Percentiles rank a stretch among this genome's conserved stretches.
phyloP scores from a whole-genome alignment of 495 filamentous ascomycete genomes.

The Aspergillus asperescens region DNA sequence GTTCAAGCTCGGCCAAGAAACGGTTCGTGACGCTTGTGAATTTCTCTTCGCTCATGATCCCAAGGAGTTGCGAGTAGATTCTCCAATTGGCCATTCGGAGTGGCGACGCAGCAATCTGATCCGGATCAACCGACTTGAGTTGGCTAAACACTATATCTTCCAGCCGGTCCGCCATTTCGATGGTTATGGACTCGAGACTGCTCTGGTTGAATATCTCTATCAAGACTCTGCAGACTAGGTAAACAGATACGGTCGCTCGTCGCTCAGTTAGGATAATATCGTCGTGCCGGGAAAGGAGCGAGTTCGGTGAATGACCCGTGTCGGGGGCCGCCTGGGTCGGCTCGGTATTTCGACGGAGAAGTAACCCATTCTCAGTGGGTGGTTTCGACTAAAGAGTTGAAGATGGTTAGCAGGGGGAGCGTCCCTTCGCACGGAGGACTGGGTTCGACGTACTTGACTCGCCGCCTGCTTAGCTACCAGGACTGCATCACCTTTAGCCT shows the following conservation, averaged over 20 bases:
- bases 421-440: neutral
- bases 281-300: constrained; percentile 56
- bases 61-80: constrained; percentile 83
- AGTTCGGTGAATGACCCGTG: constrained; percentile 24
- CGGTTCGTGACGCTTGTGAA: constrained; percentile 77
- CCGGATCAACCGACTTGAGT: constrained; percentile 78
- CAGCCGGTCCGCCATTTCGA: constrained; percentile 82
- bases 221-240: constrained; percentile 87
- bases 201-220: constrained; percentile 92
- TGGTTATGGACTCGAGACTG: constrained; percentile 70
- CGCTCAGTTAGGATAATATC: constrained; percentile 72
- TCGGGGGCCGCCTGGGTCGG: constrained; percentile 37
- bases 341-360: constrained; percentile 53
- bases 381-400: constrained; percentile 26
- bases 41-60: constrained; percentile 89
- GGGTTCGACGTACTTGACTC: constrained; percentile 48
- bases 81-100: constrained; percentile 91
- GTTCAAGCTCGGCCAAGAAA: constrained; percentile 75
- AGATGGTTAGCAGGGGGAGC: neutral
- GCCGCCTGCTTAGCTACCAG: constrained; percentile 55
- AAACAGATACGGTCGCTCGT: constrained; percentile 86
- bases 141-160: constrained; percentile 94
- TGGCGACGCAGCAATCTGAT: constrained; percentile 69
- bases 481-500: constrained; percentile 85
- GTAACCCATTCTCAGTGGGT: constrained; percentile 30